Base-by-base conservation (phyloP, 805 yeast species). In the Schwanniomyces pseudopolymorphus region DNA sequence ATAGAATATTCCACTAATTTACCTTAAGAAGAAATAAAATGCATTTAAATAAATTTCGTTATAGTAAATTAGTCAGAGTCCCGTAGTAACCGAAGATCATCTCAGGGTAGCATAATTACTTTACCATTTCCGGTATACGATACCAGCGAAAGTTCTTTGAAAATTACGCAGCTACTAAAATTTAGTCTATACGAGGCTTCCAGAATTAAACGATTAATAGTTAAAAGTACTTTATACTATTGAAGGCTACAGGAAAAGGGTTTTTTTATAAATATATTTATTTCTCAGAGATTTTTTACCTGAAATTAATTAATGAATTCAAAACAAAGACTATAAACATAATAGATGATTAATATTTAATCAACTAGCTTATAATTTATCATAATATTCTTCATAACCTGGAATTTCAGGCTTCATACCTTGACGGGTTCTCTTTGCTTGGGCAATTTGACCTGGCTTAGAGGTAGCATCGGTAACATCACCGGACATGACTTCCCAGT, bases 341-440 rank as follows among this genome's bases (percentile, higher is more conserved):
- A 39, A 33, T 33, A 36, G 27, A 27, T 26, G 28, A 26, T 27
- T 21, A 11, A 19, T 17, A 33, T 14, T 11, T 19, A 45, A 21
- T 43, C 31, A 37, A 25, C 41, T 39, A 46, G 61, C 70, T 64
- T 84, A 87, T 78, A 87, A 85, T 78, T 86, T 87, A 78, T 87
- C 95, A 80, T 91, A 91, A 87, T 89, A 94, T 82, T 94, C 97
- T 82, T 89, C 96, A 88, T 92, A 94, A 75, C 95, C 96, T 80
- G 98, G 98, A 77, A 92, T 97, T 66, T 74, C 85, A 68, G 89
- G 92, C 88, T 92, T 92, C 84, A 89, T 74, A 83, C 98, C 98
- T 74, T 86, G 89, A 79, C 97, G 87, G 84, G 85, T 87, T 82
- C 99, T 89, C 77, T 78, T 74, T 50, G 61, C 78, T 57, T 66